Evolutionary conservation across 2,329 filamentous ascomycete species (phyloP), one percentile per base, ranked within the genome.

Genomic region (Aspergillus puulaauensis): DNA sequence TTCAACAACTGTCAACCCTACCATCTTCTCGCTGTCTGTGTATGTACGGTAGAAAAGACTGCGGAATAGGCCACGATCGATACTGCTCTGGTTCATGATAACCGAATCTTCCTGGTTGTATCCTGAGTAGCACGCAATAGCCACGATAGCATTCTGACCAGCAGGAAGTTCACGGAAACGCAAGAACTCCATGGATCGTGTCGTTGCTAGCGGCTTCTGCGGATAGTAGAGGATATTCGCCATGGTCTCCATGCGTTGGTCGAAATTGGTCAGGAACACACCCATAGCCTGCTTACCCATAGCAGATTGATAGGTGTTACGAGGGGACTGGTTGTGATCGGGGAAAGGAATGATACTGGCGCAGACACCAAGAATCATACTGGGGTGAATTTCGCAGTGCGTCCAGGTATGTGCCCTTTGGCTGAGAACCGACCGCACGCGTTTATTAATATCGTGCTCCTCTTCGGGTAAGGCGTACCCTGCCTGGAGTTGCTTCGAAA

Each of bases 281-380:
- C 96, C 95, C 96, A 99, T 99, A 61, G 95, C 95, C 84, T 99
- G 95, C 79, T 99, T 99, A 81, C 96, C 95, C 95, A 99, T 99
- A 73, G 95, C 95, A 69, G 93, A 97, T 79, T 98, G 93, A 76
- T 97, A 99, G 4, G 93, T 98, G 73, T 99, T 99, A 89, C 95
- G 90, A 65, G 95, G 95, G 62, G 93, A 98, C 85, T 96, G 71
- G 48, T 99, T 99, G 80, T 99, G 95, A 79, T 99, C 95, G 1
- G 96, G 95, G 86, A 99, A 99, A 0, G 95, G 95, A 81, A 99
- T 99, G 75, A 99, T 99, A 79, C 93, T 97, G 68, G 95, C 95
- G 73, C 96, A 99, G 63, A 99, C 96, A 72, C 95, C 95, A 55
- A 99, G 80, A 74, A 99, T 95, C 95, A 99, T 99, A 77, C 92